Base-by-base conservation (phyloP, 768 basidiomycete genomes). In the Dentipellis fragilis region DNA sequence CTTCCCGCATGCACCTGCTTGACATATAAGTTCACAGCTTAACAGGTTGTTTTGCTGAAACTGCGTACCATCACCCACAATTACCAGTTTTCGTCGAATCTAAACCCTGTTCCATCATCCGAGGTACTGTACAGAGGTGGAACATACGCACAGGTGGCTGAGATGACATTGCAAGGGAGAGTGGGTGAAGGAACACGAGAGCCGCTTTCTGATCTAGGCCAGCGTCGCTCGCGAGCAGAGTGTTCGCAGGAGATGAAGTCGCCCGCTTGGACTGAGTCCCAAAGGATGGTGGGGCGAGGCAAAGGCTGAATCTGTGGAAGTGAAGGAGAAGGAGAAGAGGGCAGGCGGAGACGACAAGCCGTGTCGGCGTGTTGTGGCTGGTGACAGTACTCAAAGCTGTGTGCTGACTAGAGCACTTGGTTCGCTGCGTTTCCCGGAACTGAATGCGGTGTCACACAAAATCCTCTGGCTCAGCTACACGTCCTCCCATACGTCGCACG, bases 61-160 rank as follows among this genome's bases (percentile, higher is more conserved):
- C 6, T 29, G 58, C 84, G 68, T 76, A 76, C 95, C 95, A 72
- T 99, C 95, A 63, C 95, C 95, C 59, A 97, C 93, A 67, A 93
- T 93, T 72, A 95, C 93, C 57, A 97, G 77, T 74, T 97, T 97
- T 65, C 93, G 80, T 64, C 92, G 84, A 70, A 97, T 89, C 92
- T 95, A 62, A 35, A 35, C 3, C 12, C 29, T 29, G 3, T 29
- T 29, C 3, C 29, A 29, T 29, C 29, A 29, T 29, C 29, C 6
- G 29, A 29, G 6, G 29, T 29, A 29, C 6, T 6, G 29, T 29
- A 6, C 29, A 29, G 29, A 29, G 29, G 6, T 29, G 29, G 29
- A 49, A 16, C 19, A 7, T 23, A 58, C 61, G 51, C 45, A 62
- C 61, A 51, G 58, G 55, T 45, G 45, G 39, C 51, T 62, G 61